Base-by-base conservation (phyloP, 2,329 filamentous ascomycete genomes). In the Xylaria sp. region DNA sequence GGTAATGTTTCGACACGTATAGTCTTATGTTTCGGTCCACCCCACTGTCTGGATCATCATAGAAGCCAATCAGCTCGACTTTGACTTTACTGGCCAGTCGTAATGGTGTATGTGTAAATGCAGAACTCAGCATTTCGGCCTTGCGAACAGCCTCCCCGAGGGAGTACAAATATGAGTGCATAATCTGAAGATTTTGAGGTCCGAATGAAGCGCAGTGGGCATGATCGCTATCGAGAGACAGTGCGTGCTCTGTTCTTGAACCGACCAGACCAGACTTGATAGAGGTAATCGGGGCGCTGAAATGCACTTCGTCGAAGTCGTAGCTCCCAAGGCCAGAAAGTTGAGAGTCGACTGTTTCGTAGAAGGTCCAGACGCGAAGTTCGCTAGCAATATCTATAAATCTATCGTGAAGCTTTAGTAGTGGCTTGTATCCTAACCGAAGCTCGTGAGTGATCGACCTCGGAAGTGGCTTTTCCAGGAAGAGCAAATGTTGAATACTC, bases 291-390 rank as follows among this genome's bases (percentile, higher is more conserved):
- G 88, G 88, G 0, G 88, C 88, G 8, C 86, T 86, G 67, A 90
- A 89, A 73, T 87, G 87, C 2, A 89, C 82, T 63, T 86, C 85
- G 3, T 80, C 78, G 0, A 77, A 76, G 3, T 80, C 76, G 0
- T 77, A 74, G 4, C 77, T 75, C 0, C 80, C 81, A 1, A 80
- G 75, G 0, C 84, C 84, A 0, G 85, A 86, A 4, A 90, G 80
- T 0, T 84, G 83, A 0, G 88, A 89, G 75, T 90, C 88, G 8
- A 88, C 83, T 0, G 87, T 90, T 73, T 90, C 89, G 68, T 90
- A 88, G 50, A 90, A 86, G 0, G 88, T 89, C 88, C 88, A 90
- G 13, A 90, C 81, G 7, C 84, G 85, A 60, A 90, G 81, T 65
- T 90, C 89, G 44, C 85, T 85, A 0, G 87, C 84, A 5, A 88